Conservation (phyloP, 768 basidiomycete genomes). For the Termitomyces heimii region DNA sequence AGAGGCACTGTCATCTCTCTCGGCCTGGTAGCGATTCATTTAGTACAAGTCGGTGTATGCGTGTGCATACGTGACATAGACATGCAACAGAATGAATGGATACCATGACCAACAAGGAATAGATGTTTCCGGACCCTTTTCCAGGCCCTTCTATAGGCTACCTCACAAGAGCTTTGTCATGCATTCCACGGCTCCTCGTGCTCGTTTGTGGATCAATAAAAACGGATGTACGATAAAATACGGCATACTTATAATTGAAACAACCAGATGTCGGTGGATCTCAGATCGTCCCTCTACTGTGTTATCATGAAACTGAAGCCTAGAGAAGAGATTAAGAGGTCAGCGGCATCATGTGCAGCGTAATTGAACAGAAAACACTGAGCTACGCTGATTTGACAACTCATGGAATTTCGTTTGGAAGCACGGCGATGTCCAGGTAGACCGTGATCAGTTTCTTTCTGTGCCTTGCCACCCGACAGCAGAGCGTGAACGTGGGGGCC, state of each 20-base stretch:
- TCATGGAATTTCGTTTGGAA: slow-evolving; percentile 1
- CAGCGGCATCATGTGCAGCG: neutral
- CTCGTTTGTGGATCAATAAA: neutral
- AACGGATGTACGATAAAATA: neutral
- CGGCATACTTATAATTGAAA: neutral
- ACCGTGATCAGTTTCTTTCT: neutral
- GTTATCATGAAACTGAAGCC: neutral
- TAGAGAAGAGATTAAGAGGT: neutral
- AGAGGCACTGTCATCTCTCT: neutral
- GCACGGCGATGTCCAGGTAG: neutral
- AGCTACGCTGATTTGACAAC: neutral
- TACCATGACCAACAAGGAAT: neutral
- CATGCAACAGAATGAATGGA: neutral
- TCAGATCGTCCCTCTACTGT: neutral
- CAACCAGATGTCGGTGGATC: neutral
- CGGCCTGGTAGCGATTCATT: neutral
- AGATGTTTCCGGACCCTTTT: neutral
- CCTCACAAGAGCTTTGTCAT: neutral
- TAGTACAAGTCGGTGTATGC: neutral
- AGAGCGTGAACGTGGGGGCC: neutral
- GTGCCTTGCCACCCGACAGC: neutral
- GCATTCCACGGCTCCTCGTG: neutral
- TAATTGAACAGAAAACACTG: neutral
- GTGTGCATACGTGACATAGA: neutral
- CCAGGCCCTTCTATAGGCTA: neutral